Base-by-base conservation (phyloP, 371 early-diverging fungal species). In the Rhizopus delemar region DNA sequence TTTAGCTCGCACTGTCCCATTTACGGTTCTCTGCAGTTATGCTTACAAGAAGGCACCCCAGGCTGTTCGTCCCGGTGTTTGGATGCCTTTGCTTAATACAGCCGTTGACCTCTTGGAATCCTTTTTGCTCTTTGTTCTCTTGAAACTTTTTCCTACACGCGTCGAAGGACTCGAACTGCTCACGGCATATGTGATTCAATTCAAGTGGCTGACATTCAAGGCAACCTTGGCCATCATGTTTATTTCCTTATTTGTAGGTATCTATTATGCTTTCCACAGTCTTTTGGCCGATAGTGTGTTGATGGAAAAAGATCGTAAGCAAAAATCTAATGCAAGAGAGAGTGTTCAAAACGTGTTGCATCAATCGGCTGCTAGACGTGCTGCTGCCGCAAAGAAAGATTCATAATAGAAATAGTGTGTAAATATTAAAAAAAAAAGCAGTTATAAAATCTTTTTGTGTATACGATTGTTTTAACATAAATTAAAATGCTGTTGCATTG, bases 201-300 rank as follows among this genome's bases (percentile, higher is more conserved):
- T 62, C 31, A 79, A 79, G 41, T 70, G 72, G 76, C 28, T 67
- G 3, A 60, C 66, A 0, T 66, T 79, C 41, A 68, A 70, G 52
- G n/a, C 28, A 5, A 72, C 74, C 1, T 50, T 74, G 33, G 68
- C 49, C 0, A 22, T 72, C 11, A 41, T 74, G 29, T 68, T 53
- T 48, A 31, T 74, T 3, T 63, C 70, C 22, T 35, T 73, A 36
- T 59, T 74, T 31, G 71, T 68, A 9, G 79, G 71, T 46, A 69
- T 79, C 33, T 79, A 75, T 55, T 70, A 67, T 51, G 62, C 63
- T 6, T 79, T 79, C 68, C 79, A 79, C 53, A 46, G 65, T 16
- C 32, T 79, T 12, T 63, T 79, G 50, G 68, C 74, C 2, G 72
- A 75, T 31, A 75, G 76, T 55, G 76, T 79, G 0, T 46, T 75